Evolutionary conservation across 169 alveolate species (phyloP), one percentile per base, ranked within the genome.

Genomic region (Eimeria nieschulzi): DNA sequence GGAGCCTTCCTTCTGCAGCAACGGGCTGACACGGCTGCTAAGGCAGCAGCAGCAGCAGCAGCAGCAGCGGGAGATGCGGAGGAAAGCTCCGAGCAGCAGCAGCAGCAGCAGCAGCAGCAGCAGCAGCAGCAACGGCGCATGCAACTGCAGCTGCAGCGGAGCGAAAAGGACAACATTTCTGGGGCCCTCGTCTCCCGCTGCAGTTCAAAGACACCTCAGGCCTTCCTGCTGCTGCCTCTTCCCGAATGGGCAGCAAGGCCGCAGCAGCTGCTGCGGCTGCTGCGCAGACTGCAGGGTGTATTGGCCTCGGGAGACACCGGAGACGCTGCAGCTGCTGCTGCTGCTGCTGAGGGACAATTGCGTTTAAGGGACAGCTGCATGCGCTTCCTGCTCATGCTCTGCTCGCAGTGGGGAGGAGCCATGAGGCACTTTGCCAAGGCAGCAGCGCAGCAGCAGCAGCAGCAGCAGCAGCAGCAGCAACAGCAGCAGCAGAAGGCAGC

Each of bases 101-200:
- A 70, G 78, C 46, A 12, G 9, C 26, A 70, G 79, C 79, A 70
- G 25, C 55, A 23, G 17, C 26, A 46, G 79, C 79, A 70, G 6
- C 53, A 70, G 23, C 80, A 25, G 54, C 78, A 21, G 99, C 94
- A 99, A 98, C 72, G 99, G 99, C 82, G 39, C 68, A 66, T 17
- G n/a, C 19, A 53, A 79, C 17, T 9, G 12, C 53, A 59, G 46
- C 13, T 15, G 56, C 17, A 68, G 12, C 19, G 26, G 15, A 19
- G 13, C 0, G n/a, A 68, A 39, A 15, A 12, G 46, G 23, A 15
- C 12, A 68, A 19, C 39, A 68, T 17, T 15, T 33, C 46, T 33
- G 46, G 46, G 46, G 3, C 3, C 46, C 6, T 33, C 46, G 46
- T 33, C 46, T 33, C 46, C 46, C 46, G 46, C 46, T 33, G 46